Evolutionary conservation across 2,329 filamentous ascomycete genomes (phyloP), one percentile per base, ranked within the genome.

Genomic region (Acephala macrosclerotiorum): DNA sequence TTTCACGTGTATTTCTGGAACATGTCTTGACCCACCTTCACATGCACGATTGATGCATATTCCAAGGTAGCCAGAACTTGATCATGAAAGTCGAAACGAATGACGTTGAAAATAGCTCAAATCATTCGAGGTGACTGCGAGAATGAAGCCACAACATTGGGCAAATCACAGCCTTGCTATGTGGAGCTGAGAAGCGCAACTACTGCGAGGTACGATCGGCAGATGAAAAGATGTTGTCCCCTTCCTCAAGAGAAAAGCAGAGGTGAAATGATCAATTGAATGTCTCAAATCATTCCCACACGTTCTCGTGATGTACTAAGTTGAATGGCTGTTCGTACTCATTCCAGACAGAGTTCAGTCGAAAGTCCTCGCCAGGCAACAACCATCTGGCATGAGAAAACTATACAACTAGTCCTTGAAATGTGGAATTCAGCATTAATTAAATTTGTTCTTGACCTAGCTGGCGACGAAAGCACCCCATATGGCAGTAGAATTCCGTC

Each of bases 21-120:
- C 45, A 49, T 49, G 45, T 26, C 20, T 20, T 49, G 45, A 25
- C 45, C 45, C 45, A 26, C 45, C 45, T 49, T 49, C 45, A 49
- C 45, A 49, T 49, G 45, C 22, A 25, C n/a, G 4, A 33, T 33
- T 33, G 29, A 33, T 33, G 29, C 29, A 33, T 33, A 25, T 49
- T 49, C 20, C n/a, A 26, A 2, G 4, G n/a, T 16, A 42, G n/a
- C 40, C 16, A 42, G n/a, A n/a, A n/a, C 16, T 16, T n/a, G 40
- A n/a, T 18, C 29, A 9, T 16, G 11, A 42, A n/a, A 42, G 16
- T 42, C 40, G 40, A 42, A 33, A n/a, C 40, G 8, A 42, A 18
- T n/a, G 14, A 18, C 40, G 16, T 42, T 42, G 40, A 16, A 42
- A 18, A 42, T 42, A 18, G 11, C 18, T 42, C 40, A 42, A 6